Evolutionary conservation across 768 basidiomycete genomes (phyloP), one percentile per base, ranked within the genome.

Genomic region (Vararia minispora): DNA sequence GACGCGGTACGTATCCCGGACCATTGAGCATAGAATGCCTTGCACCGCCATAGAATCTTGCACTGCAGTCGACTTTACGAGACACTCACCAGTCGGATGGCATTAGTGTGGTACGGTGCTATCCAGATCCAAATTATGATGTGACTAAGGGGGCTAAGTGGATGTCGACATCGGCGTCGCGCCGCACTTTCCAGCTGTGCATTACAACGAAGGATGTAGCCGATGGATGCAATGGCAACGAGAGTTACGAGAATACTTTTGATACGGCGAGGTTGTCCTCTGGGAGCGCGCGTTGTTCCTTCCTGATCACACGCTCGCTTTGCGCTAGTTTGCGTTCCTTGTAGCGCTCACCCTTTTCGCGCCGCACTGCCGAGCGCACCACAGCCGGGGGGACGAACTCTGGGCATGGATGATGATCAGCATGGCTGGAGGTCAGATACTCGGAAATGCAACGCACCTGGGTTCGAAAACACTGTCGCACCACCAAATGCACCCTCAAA

Each of bases 401-500:
- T 92, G 57, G 23, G 26, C 3, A 40, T 30, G 5, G 22, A 17
- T 37, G 12, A 33, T 11, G 0, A 36, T 40, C 24, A 25, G 22
- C 17, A 10, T 28, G 18, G 4, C 9, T 23, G 25, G 28, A 33
- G 20, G 13, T 20, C 14, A 16, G 33, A 20, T 17, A 25, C 31
- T 33, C 23, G 21, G 29, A 48, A 35, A 28, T 23, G 25, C n/a
- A 27, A 58, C 72, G 44, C 50, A 89, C 89, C 89, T 56, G 88
- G 83, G 63, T 99, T 99, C 20, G 90, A 90, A 58, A 80, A 99
- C 17, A 99, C 81, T 2, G 90, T 94, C 10, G 87, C 87, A 16
- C 95, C 95, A 43, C 78, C 73, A 63, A 99, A 98, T 3, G 91
- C 89, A 8, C 95, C 95, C 58, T 99, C 95, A 54, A 99, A 99